Evolutionary conservation across 495 filamentous ascomycete species (phyloP).

Genomic region (Trichodelitschia bisporula): DNA sequence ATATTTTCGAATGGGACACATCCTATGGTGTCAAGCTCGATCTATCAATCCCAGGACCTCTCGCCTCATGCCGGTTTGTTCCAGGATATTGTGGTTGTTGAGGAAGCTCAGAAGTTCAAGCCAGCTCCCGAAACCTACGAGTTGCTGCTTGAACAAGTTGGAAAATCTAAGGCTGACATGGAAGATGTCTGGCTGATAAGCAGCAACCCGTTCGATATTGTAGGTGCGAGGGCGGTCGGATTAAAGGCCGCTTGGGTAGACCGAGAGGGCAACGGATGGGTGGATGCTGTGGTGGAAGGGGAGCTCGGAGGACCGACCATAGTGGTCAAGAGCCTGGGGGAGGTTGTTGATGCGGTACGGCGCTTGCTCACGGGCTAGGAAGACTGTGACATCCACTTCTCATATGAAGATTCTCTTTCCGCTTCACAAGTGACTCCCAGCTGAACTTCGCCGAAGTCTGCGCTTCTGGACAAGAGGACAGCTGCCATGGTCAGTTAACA

Average conservation of each 20-base stretch:
- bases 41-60: slow-evolving; percentile 29
- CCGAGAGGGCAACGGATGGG: slow-evolving; percentile 26
- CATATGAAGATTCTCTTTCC: too few species aligned
- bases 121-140: slow-evolving; percentile 39
- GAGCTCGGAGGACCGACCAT: slow-evolving; percentile 18
- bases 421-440: too few species aligned
- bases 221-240: slow-evolving; percentile 26
- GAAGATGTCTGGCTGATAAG: slow-evolving; percentile 46
- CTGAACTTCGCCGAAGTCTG: too few species aligned
- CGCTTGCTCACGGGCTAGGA: too few species aligned
- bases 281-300: slow-evolving; percentile 22
- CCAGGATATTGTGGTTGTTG: slow-evolving; percentile 33
- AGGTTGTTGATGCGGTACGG: too few species aligned
- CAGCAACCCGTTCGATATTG: slow-evolving; percentile 63
- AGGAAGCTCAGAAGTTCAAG: slow-evolving; percentile 38
- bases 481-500: too few species aligned
- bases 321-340: slow-evolving; percentile 23
- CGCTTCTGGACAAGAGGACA: too few species aligned
- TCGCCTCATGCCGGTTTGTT: slow-evolving; percentile 25
- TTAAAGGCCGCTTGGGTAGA: slow-evolving; percentile 51
- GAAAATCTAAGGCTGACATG: slow-evolving; percentile 17
- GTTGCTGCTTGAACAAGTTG: slow-evolving; percentile 28
- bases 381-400: too few species aligned
- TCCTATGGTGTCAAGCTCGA: slow-evolving; percentile 34
- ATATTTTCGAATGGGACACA: slow-evolving; percentile 56